Evolutionary conservation across 2,329 filamentous ascomycete species (phyloP).

Genomic region (Pseudocercospora macadamiae): DNA sequence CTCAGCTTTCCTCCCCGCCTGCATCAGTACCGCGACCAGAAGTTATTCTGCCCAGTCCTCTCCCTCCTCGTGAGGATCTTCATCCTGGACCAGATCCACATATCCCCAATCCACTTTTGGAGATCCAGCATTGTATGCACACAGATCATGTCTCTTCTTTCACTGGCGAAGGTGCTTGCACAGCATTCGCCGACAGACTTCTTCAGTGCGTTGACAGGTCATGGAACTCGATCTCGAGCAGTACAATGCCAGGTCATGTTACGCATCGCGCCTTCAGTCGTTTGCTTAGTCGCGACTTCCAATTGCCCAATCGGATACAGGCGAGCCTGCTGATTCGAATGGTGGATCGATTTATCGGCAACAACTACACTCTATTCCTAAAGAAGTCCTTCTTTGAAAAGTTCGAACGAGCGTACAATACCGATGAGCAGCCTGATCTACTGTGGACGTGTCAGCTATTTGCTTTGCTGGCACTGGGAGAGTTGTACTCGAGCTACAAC

Average conservation of each 20-base stretch:
- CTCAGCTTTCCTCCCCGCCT: slow-evolving; percentile 3
- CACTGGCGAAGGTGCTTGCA: slow-evolving; percentile 31
- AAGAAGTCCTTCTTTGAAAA: slow-evolving; percentile 44
- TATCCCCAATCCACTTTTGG: slow-evolving; percentile 31
- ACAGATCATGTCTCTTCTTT: slow-evolving; percentile 24
- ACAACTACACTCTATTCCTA: slow-evolving; percentile 48
- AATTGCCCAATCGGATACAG: slow-evolving; percentile 31
- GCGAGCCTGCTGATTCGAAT: slow-evolving; percentile 30
- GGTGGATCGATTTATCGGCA: slow-evolving; percentile 39
- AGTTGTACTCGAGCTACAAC: slow-evolving; percentile 49
- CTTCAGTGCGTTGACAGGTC: slow-evolving; percentile 28
- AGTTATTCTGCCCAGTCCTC: slow-evolving; percentile 6
- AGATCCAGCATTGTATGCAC: slow-evolving; percentile 25
- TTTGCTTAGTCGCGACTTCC: slow-evolving; percentile 20
- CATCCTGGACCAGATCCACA: slow-evolving; percentile 20
- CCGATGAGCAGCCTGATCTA: slow-evolving; percentile 38
- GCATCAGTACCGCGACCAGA: slow-evolving; percentile 5
- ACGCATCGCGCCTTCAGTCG: slow-evolving; percentile 24
- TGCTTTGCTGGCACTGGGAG: slow-evolving; percentile 52
- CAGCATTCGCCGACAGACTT: slow-evolving; percentile 31
- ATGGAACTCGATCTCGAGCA: slow-evolving; percentile 14
- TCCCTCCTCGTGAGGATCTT: not conserved
- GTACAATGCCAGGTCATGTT: slow-evolving; percentile 27
- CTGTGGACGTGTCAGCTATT: slow-evolving; percentile 48
- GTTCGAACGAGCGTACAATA: slow-evolving; percentile 45